phyloP scores from a whole-genome alignment of 177 flowering plant species.

The Vitis hybrid region DNA sequence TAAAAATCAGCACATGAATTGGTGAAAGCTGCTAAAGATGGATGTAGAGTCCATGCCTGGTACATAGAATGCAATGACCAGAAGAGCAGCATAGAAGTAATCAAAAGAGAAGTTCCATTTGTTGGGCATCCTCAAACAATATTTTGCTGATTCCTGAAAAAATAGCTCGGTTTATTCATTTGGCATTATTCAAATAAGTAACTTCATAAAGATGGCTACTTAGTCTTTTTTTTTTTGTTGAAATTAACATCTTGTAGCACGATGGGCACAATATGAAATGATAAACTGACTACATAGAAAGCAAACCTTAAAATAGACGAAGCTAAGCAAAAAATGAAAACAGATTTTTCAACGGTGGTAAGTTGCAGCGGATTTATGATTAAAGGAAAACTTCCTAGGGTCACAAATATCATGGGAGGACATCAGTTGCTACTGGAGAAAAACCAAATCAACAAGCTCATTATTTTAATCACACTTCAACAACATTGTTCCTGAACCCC shows the following conservation, averaged over 20 bases:
- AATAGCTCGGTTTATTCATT: background rate
- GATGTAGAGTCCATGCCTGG: constrained; percentile 52
- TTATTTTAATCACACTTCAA: background rate
- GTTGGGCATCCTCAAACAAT: constrained; percentile 89
- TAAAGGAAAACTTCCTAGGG: background rate
- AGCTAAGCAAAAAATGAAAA: background rate
- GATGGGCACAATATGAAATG: too few species aligned
- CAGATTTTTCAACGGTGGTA: background rate
- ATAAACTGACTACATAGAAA: too few species aligned
- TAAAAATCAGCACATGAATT: background rate
- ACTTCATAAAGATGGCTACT: background rate
- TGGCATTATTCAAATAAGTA: background rate
- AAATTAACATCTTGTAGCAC: background rate
- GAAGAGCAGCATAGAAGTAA: constrained; percentile 66
- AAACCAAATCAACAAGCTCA: too few species aligned
- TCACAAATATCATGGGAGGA: too few species aligned
- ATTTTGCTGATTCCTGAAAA: constrained; percentile 65
- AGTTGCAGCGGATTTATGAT: background rate
- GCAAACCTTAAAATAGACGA: background rate
- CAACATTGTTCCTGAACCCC: background rate
- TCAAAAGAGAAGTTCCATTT: constrained; percentile 93
- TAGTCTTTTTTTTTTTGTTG: too few species aligned
- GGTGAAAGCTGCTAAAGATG: background rate
- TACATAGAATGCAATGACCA: constrained; percentile 63
- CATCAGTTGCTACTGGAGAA: too few species aligned